Evolutionary conservation across 1,284 basidiomycete species (phyloP).

Genomic region (Bondarzewia mesenterica): DNA sequence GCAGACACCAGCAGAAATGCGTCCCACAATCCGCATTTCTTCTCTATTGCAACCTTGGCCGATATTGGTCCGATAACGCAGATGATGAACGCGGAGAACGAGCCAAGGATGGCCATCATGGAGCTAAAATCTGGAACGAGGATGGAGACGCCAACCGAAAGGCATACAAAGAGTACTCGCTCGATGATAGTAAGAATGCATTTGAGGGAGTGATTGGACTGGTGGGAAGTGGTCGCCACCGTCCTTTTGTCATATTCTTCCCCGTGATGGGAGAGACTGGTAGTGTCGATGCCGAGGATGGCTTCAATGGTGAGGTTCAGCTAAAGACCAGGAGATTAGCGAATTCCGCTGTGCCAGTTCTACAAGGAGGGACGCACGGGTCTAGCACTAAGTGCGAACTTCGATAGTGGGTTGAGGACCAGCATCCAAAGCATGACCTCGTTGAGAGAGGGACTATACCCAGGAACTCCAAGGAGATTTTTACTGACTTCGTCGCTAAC

Average conservation of each 20-base stretch:
- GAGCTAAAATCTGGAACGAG: constrained; percentile 80
- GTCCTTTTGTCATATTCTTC: constrained; percentile 21
- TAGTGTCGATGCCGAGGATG: constrained; percentile 55
- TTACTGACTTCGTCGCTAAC: constrained; percentile 87
- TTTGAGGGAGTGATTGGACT: constrained; percentile 25
- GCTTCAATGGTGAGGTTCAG: constrained; percentile 77
- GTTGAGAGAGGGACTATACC: constrained; percentile 73
- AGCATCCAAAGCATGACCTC: constrained; percentile 83
- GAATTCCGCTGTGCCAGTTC: neutral
- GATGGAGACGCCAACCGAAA: constrained; percentile 68
- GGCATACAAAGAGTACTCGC: constrained; percentile 49
- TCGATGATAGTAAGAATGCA: constrained; percentile 45
- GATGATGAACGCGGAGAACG: constrained; percentile 79
- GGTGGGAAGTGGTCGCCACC: constrained; percentile 2
- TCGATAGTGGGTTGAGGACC: constrained; percentile 82
- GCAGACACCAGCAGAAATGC: constrained; percentile 47
- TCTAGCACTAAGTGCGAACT: constrained; percentile 81
- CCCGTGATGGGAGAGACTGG: constrained; percentile 29
- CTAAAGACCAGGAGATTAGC: constrained; percentile 25
- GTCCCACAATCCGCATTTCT: constrained; percentile 44
- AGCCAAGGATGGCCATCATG: constrained; percentile 88
- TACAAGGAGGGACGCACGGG: constrained; percentile 49
- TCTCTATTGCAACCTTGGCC: constrained; percentile 51
- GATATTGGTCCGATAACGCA: constrained; percentile 76
- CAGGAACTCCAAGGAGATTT: constrained; percentile 71